These are phyloP conservation scores for Harrya chromipes DNA, from an alignment of 768 basidiomycete species.

Conservation along the genomic window DNA sequence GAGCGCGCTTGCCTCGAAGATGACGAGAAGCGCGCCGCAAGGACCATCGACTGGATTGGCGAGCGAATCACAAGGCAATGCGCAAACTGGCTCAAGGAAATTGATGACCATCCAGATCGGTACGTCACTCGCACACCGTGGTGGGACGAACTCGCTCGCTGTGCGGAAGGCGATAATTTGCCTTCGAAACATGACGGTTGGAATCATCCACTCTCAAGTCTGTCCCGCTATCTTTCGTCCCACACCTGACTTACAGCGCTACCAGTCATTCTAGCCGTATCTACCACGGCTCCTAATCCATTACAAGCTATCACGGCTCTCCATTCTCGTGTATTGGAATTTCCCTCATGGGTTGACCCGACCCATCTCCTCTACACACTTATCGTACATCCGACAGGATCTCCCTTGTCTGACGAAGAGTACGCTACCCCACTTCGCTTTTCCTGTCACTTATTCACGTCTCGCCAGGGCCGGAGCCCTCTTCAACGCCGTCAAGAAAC, in stretches of 20 bases:
- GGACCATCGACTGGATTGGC: slow-evolving; percentile 86
- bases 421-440: slow-evolving; percentile 38
- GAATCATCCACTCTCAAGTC: slow-evolving; percentile 85
- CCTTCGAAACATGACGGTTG: slow-evolving; percentile 74
- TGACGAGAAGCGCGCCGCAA: slow-evolving; percentile 72
- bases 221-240: slow-evolving; percentile 29
- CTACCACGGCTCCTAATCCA: slow-evolving; percentile 79
- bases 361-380: slow-evolving; percentile 69
- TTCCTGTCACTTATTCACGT: slow-evolving; percentile 7
- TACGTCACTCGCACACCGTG: slow-evolving; percentile 59
- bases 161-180: slow-evolving; percentile 72
- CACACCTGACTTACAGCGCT: slow-evolving; percentile 9
- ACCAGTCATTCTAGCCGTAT: slow-evolving; percentile 76
- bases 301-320: slow-evolving; percentile 74
- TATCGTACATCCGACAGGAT: slow-evolving; percentile 71
- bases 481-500: slow-evolving; percentile 85
- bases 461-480: slow-evolving; percentile 66
- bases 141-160: slow-evolving; percentile 84
- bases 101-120: slow-evolving; percentile 45
- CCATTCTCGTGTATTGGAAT: slow-evolving; percentile 61
- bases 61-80: slow-evolving; percentile 63
- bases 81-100: slow-evolving; percentile 67
- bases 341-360: slow-evolving; percentile 81
- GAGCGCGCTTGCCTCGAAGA: slow-evolving; percentile 75
- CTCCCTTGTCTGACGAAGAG: slow-evolving; percentile 76